Base-by-base conservation (phyloP, 805 yeast species). In the Wickerhamomyces kurtzmanii region DNA sequence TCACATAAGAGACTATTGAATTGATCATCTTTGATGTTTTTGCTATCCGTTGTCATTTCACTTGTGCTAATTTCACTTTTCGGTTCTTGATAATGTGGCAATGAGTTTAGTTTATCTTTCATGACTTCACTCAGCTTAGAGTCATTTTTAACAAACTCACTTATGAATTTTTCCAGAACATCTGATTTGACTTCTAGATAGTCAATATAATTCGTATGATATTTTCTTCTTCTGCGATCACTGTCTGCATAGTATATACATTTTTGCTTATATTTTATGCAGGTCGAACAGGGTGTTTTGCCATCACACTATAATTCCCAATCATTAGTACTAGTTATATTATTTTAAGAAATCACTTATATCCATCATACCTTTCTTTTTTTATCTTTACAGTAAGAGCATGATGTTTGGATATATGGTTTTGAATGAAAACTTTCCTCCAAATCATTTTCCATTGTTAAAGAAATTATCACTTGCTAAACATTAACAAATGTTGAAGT, bases 151-250 rank as follows among this genome's bases (percentile, higher is more conserved):
- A 40, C 38, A 24, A 40, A 37, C 30, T 34, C 40, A 15, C 19
- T 24, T 10, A 53, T 44, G 31, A 39, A 51, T 8, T 26, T 20
- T 13, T 41, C 44, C 17, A 51, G 32, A 5, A 29, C 38, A 1
- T 26, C 25, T 0, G 49, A 34, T 27, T 44, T 46, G 6, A 38
- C 34, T 16, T 49, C 54, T 11, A 53, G 37, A 17, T 45, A 42
- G 16, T 40, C 45, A 3, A 51, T 44, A 23, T 53, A 53, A 28
- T 49, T 54, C 2, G 56, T 47, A 30, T 51, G 51, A 30, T 51
- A 53, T 28, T 53, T 53, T 12, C 59, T 26, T 21, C 57, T 32
- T 31, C 59, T 34, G 26, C 55, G 32, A 27, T 53, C 59, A 21
- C 29, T 33, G 8, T 37, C 45, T 2, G 40, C 33, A 13, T 34